Evolutionary conservation across 345 rosid genomes (phyloP), one percentile per base, ranked within the genome.

Genomic region (Hibiscus syriacus): DNA sequence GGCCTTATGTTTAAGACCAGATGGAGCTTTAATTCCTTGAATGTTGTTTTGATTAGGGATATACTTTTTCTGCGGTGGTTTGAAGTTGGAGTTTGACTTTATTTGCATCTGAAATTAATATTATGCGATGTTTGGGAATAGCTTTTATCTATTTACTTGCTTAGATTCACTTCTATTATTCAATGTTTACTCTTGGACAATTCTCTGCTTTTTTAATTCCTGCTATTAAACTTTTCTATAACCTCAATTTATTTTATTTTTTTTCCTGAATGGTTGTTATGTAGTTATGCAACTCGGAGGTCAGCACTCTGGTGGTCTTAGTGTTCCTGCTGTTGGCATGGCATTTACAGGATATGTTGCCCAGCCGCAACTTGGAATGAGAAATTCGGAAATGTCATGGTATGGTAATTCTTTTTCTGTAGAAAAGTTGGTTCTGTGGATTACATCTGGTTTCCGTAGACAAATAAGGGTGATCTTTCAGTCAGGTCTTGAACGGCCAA

Each of bases 381-480:
- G 92, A 64, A 93, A 88, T 78, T 88, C 97, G 7, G 96, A 92
- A 78, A 88, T 92, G 98, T 84, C 97, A 74, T 92, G 97, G 98
- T 92, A 90, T 58, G 2, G 32, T 66, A 20, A 29, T 25, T 73
- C 23, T 39, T 70, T 70, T 30, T 53, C 30, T 58, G 50, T 64
- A 30, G 22, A 4, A 23, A n/a, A 52, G 39, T 72, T 46, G 17
- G 25, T 67, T 48, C 4, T 38, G 26, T 39, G 26, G 39, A 41
- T 27, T 56, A 23, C 30, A 12, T 46, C 39, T 56, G 64, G 32
- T 56, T 58, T 69, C 61, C 13, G 19, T 4, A 16, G 39, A 64
- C 38, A 34, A 41, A n/a, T 45, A 5, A 14, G 26, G 34, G 30
- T 38, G 19, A 39, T 39, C 2, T 38, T 30, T 61, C 12, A 14